A percentile compares a stretch with the other conserved stretches of the same genome.
Evolutionary conservation across 441 rosid species (phyloP).

Genomic region (Codiaeum variegatum): DNA sequence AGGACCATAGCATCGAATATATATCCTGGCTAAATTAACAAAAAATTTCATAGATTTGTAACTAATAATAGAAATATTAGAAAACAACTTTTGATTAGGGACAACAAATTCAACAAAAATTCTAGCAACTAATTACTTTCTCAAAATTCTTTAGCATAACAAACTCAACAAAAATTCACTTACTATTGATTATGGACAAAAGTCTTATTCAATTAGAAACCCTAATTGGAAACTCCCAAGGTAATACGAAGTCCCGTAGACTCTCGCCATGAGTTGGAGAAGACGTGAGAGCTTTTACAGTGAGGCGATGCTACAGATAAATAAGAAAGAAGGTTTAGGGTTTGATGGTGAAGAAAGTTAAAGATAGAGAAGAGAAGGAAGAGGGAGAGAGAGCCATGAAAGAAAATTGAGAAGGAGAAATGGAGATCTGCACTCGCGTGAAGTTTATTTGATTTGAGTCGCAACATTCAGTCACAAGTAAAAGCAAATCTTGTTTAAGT

Average conservation of each 20-base stretch:
- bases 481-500: no score
- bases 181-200: no score
- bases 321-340: constrained; percentile 65
- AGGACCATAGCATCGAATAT: not conserved
- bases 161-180: no score
- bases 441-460: constrained; percentile 19
- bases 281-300: constrained; percentile 22
- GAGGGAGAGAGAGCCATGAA: constrained; percentile 33
- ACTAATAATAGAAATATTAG: no score
- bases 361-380: constrained; percentile 31
- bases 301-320: constrained; percentile 61
- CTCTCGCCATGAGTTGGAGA: constrained; percentile 34
- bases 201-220: no score
- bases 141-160: no score
- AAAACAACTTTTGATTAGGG: no score
- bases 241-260: constrained; percentile 41
- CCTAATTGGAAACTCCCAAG: constrained; percentile 54
- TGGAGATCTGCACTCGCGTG: constrained; percentile 39
- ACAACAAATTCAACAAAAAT: no score
- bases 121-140: no score
- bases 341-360: constrained; percentile 2
- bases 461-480: no score
- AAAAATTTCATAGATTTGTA: no score
- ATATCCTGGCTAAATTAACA: constrained; percentile 8
- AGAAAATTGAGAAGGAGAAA: constrained; percentile 32